These are phyloP conservation scores for Fusarium fracticaudum DNA, from an alignment of 2,329 filamentous ascomycete species.

Conservation along the genomic window DNA sequence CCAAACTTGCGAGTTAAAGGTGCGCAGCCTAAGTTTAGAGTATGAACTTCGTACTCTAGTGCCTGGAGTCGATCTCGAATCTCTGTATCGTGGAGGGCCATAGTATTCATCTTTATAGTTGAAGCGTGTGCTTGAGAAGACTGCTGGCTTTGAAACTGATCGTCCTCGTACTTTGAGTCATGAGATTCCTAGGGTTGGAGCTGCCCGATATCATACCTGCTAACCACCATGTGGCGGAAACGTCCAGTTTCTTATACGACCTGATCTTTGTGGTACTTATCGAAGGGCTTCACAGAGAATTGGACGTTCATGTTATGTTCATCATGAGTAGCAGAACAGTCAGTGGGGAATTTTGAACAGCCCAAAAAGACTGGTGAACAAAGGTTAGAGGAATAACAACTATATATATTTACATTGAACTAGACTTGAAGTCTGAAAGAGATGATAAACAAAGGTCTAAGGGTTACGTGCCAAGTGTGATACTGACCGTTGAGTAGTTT, in stretches of 20 bases:
- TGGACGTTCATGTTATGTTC: too few relatives aligned
- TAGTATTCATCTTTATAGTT: rapidly evolving
- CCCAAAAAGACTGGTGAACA: rapidly evolving
- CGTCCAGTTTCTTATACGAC: rapidly evolving
- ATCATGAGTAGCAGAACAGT: not conserved
- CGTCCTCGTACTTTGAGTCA: not conserved
- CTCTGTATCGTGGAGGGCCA: not conserved
- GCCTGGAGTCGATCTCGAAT: not conserved
- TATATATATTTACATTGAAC: not conserved
- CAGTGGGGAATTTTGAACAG: rapidly evolving
- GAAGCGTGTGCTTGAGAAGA: too few relatives aligned
- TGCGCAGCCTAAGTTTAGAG: not conserved
- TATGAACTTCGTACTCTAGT: not conserved
- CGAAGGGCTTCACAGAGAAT: rapidly evolving
- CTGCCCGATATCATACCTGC: rapidly evolving
- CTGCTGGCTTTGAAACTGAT: not conserved
- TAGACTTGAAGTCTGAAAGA: rapidly evolving
- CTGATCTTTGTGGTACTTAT: rapidly evolving
- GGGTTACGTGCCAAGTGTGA: not conserved
- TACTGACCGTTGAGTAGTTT: rapidly evolving
- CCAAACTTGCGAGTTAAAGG: not conserved
- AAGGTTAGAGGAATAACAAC: not conserved
- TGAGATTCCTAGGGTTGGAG: not conserved
- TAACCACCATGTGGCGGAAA: rapidly evolving
- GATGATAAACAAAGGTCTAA: rapidly evolving